phyloP scores from a whole-genome alignment of 2,329 filamentous ascomycete genomes.

The Aspergillus phoenicis region DNA sequence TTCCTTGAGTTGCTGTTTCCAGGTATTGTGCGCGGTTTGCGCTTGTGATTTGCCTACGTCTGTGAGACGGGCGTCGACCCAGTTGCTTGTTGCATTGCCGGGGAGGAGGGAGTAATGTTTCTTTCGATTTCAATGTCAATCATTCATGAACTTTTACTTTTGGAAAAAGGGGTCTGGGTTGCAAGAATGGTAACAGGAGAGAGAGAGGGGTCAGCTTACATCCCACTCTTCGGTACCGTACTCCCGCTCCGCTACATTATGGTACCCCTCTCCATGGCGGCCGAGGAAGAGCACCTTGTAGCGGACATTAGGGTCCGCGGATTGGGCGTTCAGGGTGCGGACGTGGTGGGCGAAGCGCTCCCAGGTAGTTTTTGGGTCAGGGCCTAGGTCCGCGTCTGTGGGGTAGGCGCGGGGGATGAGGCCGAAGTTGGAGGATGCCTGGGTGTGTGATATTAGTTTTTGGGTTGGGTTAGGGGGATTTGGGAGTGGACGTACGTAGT shows the following conservation, averaged over 20 bases:
- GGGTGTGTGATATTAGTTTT: background rate
- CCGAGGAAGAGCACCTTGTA: constrained; percentile 63
- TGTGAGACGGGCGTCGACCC: constrained; percentile 63
- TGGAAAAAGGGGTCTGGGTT: too few relatives aligned
- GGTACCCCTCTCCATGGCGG: constrained; percentile 63
- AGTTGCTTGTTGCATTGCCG: constrained; percentile 57
- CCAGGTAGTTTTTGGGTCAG: constrained; percentile 54
- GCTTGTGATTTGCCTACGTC: constrained; percentile 57
- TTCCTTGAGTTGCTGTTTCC: constrained; percentile 50
- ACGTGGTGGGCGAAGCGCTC: constrained; percentile 55
- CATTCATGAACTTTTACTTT: too few relatives aligned
- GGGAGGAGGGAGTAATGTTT: constrained; percentile 62
- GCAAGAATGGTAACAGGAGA: background rate
- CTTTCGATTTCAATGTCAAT: constrained; percentile 25
- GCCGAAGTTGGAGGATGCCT: constrained; percentile 52
- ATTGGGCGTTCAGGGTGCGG: constrained; percentile 44
- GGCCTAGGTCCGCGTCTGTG: constrained; percentile 37
- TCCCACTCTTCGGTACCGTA: constrained; percentile 65
- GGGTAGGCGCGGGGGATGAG: constrained; percentile 52
- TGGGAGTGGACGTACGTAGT: constrained; percentile 45
- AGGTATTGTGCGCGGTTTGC: constrained; percentile 46
- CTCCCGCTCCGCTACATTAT: constrained; percentile 62
- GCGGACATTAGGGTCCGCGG: constrained; percentile 39
- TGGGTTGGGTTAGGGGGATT: constrained; percentile 1
- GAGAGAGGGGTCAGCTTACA: constrained; percentile 35